Evolutionary conservation across 2,329 filamentous ascomycete species (phyloP), one percentile per base, ranked within the genome.

Genomic region (Xylaria sp.): DNA sequence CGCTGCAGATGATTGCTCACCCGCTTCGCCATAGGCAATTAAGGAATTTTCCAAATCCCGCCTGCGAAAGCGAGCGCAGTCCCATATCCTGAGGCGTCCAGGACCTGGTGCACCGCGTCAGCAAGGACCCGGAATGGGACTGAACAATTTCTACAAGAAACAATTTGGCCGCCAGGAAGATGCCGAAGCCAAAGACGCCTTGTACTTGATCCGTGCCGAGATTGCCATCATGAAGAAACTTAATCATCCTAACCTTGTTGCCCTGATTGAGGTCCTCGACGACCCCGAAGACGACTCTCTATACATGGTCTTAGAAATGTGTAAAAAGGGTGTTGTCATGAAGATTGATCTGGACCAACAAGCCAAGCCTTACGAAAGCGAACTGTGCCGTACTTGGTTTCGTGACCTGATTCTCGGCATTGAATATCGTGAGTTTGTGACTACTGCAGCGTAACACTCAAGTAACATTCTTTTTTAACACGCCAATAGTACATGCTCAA

Each of bases 211-310:
- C 79, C 92, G 94, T 69, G 93, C 97, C 79, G 96, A 99, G 81
- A 96, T 98, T 75, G 96, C 96, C 67, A 97, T 98, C 78, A 98
- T 99, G 94, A 99, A 98, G 85, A 98, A 98, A 82, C 86, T 98
- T 55, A 91, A 98, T 77, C 96, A 99, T 77, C 91, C 90, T 32
- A 99, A 98, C 77, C 84, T 99, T n/a, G 95, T 98, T 16, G 90
- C 92, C 54, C 83, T 99, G 60, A 93, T 97, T 72, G 96, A 99
- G 81, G 96, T 99, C 2, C 84, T 99, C 60, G 96, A 98, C 78
- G 96, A 98, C 77, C 95, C 96, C 0, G 91, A 95, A 57, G 94
- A 98, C 78, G 96, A 99, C 80, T 97, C 94, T 2, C 83, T 99
- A 13, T 99, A 98, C 82, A 98, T 99, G 93, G 96, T 99, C 25